These are phyloP conservation scores for Diplosphaera chodatii DNA, from an alignment of 139 green algal genomes.

Conservation along the genomic window DNA sequence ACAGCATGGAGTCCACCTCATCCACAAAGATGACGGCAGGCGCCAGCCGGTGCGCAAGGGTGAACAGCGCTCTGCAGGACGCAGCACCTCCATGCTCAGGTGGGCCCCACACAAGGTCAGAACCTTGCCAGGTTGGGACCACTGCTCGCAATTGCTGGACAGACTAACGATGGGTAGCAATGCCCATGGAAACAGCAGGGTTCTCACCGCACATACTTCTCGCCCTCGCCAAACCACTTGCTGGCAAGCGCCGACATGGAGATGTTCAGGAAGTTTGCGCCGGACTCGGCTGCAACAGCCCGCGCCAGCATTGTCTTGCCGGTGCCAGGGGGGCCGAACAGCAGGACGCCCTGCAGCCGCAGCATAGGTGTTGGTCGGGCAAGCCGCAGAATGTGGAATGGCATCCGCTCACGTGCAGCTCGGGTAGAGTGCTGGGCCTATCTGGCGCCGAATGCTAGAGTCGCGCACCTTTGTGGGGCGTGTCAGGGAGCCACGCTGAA, in stretches of 20 bases:
- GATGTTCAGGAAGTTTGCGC: constrained; percentile 63
- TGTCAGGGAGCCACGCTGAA: constrained; percentile 50
- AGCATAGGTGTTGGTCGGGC: too few relatives aligned
- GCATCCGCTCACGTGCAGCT: too few relatives aligned
- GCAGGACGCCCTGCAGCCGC: constrained; percentile 22
- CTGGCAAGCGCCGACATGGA: constrained; percentile 47
- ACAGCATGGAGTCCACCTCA: constrained; percentile 51
- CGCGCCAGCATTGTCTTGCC: constrained; percentile 48
- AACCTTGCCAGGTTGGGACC: too few relatives aligned
- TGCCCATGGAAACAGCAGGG: too few relatives aligned
- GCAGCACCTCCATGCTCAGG: too few relatives aligned
- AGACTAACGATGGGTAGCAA: too few relatives aligned
- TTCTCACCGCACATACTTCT: constrained; percentile 36
- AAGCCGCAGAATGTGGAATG: too few relatives aligned
- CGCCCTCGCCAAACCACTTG: constrained; percentile 45
- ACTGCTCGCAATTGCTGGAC: too few relatives aligned
- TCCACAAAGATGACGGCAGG: constrained; percentile 64
- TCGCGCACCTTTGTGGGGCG: constrained; percentile 55
- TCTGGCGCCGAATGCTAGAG: not conserved
- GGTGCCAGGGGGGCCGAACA: constrained; percentile 38
- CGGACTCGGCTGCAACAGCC: constrained; percentile 30
- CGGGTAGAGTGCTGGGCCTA: not conserved
- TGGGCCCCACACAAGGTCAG: too few relatives aligned
- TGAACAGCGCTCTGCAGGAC: constrained; percentile 45
- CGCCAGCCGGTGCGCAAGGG: constrained; percentile 55